A percentile compares a stretch with the other conserved stretches of the same genome.
Conservation (phyloP, 75 land plant species). For the Cupressus sempervirens region DNA sequence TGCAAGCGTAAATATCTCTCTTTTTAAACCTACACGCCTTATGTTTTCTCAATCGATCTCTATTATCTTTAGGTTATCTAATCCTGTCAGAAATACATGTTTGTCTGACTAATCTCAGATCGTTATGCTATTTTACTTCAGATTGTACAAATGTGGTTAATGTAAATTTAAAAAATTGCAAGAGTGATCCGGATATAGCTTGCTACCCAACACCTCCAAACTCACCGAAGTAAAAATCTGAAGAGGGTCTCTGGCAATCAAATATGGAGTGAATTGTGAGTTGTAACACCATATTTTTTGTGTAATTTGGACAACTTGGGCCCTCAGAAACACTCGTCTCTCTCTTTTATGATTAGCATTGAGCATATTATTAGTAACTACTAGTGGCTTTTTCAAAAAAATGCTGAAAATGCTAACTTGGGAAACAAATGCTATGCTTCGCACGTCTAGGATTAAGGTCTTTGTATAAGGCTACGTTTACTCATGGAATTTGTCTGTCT, state of each 20-base stretch:
- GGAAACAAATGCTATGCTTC: not conserved
- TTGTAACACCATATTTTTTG: not conserved
- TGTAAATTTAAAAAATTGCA: not conserved
- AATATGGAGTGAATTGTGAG: not conserved
- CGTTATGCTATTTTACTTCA: not conserved
- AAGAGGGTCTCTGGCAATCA: not conserved
- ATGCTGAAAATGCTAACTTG: not conserved
- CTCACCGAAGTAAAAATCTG: not conserved
- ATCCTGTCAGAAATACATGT: not conserved
- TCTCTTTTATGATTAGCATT: not conserved
- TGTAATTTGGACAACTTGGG: not conserved
- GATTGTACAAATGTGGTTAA: not conserved
- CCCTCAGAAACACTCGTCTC: not conserved
- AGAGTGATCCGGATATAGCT: not conserved
- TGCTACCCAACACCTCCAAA: not conserved
- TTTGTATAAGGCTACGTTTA: not conserved
- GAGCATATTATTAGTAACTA: not conserved
- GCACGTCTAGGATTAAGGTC: not conserved
- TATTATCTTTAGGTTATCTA: not conserved
- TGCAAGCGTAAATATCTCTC: not conserved
- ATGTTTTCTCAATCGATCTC: not conserved
- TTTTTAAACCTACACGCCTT: not conserved
- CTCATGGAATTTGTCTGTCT: not conserved
- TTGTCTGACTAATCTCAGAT: not conserved
- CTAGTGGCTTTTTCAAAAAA: not conserved